Conservation (phyloP, 2,329 filamentous ascomycete genomes). For the Phialophora chinensis region DNA sequence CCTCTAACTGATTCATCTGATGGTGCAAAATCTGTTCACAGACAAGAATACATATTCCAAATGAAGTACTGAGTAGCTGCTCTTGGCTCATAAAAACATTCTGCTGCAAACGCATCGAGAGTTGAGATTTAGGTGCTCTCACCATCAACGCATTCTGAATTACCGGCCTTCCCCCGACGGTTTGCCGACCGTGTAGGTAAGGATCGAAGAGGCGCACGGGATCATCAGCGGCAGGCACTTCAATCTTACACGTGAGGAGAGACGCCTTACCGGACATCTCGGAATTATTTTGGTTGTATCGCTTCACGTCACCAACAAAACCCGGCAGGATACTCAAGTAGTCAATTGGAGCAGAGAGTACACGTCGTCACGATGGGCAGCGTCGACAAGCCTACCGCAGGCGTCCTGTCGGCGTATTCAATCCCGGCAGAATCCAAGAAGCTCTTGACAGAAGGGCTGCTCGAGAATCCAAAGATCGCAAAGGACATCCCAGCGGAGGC, state of each 20-base stretch:
- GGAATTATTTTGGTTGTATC: neutral
- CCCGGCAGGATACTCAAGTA: neutral
- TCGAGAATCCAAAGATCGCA: slow-evolving; percentile 58
- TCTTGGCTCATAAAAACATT: neutral
- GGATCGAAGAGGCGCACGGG: neutral
- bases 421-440: slow-evolving; percentile 22
- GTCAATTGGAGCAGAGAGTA: neutral
- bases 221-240: neutral
- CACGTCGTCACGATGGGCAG: slow-evolving; percentile 30
- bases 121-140: neutral
- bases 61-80: neutral
- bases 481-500: slow-evolving; percentile 55
- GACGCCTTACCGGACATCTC: neutral
- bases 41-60: neutral
- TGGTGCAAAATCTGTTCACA: neutral
- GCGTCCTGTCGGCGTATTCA: slow-evolving; percentile 20
- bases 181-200: neutral
- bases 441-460: slow-evolving; percentile 47
- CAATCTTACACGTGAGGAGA: neutral
- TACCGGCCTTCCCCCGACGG: neutral
- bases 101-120: neutral
- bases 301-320: neutral
- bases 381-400: slow-evolving; percentile 19
- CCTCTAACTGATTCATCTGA: neutral
- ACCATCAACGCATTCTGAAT: neutral